These are phyloP conservation scores for Beta macrorhiza DNA, from an alignment of 179 eudicot genomes.

Conservation along the genomic window DNA sequence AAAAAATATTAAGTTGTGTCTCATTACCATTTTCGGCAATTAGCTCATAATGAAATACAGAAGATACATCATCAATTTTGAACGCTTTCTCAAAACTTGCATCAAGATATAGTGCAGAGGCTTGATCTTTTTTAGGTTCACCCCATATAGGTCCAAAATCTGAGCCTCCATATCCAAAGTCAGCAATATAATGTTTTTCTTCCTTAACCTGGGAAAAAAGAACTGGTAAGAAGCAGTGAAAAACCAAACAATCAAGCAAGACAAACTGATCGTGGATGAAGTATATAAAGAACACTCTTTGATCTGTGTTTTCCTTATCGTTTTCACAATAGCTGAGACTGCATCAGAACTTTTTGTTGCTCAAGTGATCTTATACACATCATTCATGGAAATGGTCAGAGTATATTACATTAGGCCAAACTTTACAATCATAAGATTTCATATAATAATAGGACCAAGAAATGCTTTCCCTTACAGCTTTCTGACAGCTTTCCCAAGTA, in stretches of 20 bases:
- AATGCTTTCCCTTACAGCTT: neutral
- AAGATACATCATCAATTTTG: conserved; percentile 45
- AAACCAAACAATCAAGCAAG: conserved; percentile 3
- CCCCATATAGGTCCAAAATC: conserved; percentile 30
- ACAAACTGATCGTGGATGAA: neutral
- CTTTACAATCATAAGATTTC: neutral
- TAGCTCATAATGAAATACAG: conserved; percentile 45
- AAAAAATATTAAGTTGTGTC: neutral
- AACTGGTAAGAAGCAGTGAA: neutral
- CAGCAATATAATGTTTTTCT: conserved; percentile 31
- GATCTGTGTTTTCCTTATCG: neutral
- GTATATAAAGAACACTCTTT: neutral
- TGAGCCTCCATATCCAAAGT: conserved; percentile 34
- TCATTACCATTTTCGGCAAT: conserved; percentile 28
- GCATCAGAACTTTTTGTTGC: neutral
- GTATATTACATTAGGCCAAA: neutral
- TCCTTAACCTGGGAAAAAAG: conserved; percentile 35
- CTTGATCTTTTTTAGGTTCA: conserved; percentile 37
- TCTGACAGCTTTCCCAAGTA: neutral
- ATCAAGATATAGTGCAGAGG: conserved; percentile 41
- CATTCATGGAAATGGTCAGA: neutral
- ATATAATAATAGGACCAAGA: neutral
- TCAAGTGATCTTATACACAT: neutral
- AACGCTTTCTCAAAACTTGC: conserved; percentile 41
- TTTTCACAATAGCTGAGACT: neutral